Evolutionary conservation across 257 asterid genomes (phyloP), one percentile per base, ranked within the genome.

Genomic region (Datura wrightii): DNA sequence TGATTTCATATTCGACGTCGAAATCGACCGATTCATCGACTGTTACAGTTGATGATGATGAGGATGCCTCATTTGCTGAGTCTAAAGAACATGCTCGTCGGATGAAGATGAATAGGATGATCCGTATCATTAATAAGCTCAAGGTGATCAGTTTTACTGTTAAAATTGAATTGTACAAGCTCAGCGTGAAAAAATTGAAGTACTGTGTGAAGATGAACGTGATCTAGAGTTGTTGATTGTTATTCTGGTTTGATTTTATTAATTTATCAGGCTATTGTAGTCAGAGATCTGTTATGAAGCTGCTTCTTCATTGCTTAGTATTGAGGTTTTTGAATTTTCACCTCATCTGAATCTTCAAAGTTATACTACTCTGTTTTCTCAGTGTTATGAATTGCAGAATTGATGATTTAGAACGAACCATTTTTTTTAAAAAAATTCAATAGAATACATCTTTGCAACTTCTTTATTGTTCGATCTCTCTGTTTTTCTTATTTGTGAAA

Each of bases 21-120:
- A 63, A 82, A 8, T 65, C 80, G 39, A 10, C 80, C 50, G 63
- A 41, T 48, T 65, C 79, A 50, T 82, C 79, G 15, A 56, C 18
- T 65, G 18, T 82, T 14, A 82, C 79, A n/a, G 37, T 46, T n/a
- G 71, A 44, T 52, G 79, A 36, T 11, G 83, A 60, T 34, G 71
- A 78, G 10, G 86, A 76, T 44, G 34, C 53, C 37, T n/a, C 79
- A 24, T 46, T 59, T 50, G 41, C 31, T 5, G 84, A 84, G 13
- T 50, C 78, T 53, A 74, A 66, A 79, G 53, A 34, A 6, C 42
- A 37, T 62, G 34, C 85, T 46, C 60, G 85, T 31, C 63, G 39
- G 14, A 39, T 24, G 52, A 82, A 74, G 60, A 74, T 48, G 81
- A 74, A 48, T 74, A 19, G 60, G 10, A 74, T 74, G 81, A 46